These are phyloP conservation scores for Pichia sp. DNA, from an alignment of 1,139 yeast genomes.

Conservation along the genomic window DNA sequence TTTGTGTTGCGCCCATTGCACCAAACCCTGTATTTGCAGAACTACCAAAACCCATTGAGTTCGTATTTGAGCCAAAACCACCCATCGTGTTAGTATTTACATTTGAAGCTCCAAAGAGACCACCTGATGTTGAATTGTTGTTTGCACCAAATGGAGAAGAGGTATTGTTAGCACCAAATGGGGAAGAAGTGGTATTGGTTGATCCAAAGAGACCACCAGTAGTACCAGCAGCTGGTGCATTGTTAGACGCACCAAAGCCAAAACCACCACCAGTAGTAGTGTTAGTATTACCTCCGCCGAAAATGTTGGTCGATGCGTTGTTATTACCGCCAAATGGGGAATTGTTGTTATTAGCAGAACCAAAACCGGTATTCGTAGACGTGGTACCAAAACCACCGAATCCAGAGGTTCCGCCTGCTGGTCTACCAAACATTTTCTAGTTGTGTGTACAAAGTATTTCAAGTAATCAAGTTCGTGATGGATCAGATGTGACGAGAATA, in stretches of 20 bases:
- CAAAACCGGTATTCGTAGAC: not conserved
- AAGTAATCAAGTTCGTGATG: too few relatives aligned
- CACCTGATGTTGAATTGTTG: constrained; percentile 17
- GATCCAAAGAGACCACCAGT: constrained; percentile 29
- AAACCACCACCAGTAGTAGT: constrained; percentile 13
- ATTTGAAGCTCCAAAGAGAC: constrained; percentile 10
- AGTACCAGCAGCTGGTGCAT: not conserved
- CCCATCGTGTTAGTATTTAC: constrained; percentile 25
- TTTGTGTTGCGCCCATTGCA: constrained; percentile 27
- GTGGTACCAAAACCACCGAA: constrained; percentile 53
- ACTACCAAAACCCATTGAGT: constrained; percentile 25
- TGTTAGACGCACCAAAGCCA: constrained; percentile 1
- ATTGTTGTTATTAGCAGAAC: not conserved
- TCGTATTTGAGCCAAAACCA: constrained; percentile 13
- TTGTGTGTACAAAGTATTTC: too few relatives aligned
- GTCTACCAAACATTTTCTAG: constrained; percentile 37
- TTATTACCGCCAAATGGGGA: constrained; percentile 20
- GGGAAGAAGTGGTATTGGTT: constrained; percentile 14
- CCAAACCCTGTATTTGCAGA: constrained; percentile 24
- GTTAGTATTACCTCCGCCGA: constrained; percentile 13
- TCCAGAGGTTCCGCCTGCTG: constrained; percentile 39
- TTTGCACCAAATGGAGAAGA: constrained; percentile 18
- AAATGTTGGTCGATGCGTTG: constrained; percentile 28
- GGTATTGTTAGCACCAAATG: constrained; percentile 18
- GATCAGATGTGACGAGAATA: too few relatives aligned